Base-by-base conservation (phyloP, 2,329 filamentous ascomycete genomes). In the Nothopassalora personata region DNA sequence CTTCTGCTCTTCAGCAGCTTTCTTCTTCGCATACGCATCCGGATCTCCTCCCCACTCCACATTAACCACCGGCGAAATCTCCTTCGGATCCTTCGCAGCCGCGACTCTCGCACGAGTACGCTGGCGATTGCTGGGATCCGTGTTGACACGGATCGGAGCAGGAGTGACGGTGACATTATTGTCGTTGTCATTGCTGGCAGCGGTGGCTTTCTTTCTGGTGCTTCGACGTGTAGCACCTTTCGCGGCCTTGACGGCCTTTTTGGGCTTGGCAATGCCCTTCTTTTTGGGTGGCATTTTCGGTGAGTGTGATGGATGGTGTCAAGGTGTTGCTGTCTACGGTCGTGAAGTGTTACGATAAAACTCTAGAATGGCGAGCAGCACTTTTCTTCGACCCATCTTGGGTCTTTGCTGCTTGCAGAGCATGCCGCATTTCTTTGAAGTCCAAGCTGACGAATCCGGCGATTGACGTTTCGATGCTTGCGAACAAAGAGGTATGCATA, bases 201-300 rank as follows among this genome's bases (percentile, higher is more conserved):
- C 7, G 7, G 39, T 43, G 39, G 39, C 15, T 15, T 43, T 43
- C 39, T 18, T 43, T 8, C 39, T 43, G 39, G 39, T 43, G 39
- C 11, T n/a, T 7, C 39, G 39, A 30, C 34, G 51, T 10, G 56
- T 36, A n/a, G 50, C 23, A 23, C 23, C 23, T 23, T 23, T 52
- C 27, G 39, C 50, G 15, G 50, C 36, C 36, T 46, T 33, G 6
- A 45, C 48, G 18, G 50, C 55, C 8, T 53, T 51, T 18, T 55
- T 56, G 27, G 48, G 47, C 5, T 45, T 28, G 19, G 47, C 47
- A 23, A 53, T 34, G 46, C 49, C 49, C 49, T 62, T 62, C 56
- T 63, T 63, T 55, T 64, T 68, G 9, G 66, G 66, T 13, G 64
- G 59, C 66, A 67, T 67, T 31, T 27, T 57, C 30, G 15, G n/a